phyloP scores from a whole-genome alignment of 1,139 yeast genomes.

The Schwanniomyces etchellsii region DNA sequence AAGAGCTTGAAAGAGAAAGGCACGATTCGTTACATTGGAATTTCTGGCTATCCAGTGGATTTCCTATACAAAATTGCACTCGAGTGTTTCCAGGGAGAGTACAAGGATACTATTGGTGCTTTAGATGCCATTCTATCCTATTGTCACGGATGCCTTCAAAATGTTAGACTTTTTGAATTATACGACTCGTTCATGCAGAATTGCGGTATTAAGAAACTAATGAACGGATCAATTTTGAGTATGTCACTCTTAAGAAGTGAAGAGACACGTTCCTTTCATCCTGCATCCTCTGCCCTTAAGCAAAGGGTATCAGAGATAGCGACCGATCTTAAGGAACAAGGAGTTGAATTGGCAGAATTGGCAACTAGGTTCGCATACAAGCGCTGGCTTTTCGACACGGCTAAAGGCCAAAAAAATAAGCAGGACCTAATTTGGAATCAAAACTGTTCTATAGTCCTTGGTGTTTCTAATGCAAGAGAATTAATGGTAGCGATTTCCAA shows the following conservation, averaged over 20 bases:
- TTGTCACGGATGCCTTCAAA: slow-evolving; percentile 80
- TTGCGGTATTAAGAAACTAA: slow-evolving; percentile 51
- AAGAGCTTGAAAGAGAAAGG: slow-evolving; percentile 60
- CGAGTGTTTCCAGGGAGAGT: slow-evolving; percentile 17
- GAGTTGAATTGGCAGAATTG: slow-evolving; percentile 69
- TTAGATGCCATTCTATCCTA: slow-evolving; percentile 77
- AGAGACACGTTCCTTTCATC: slow-evolving; percentile 73
- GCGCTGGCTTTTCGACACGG: slow-evolving; percentile 43
- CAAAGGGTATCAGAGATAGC: slow-evolving; percentile 53
- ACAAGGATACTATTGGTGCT: slow-evolving; percentile 31
- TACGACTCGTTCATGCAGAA: slow-evolving; percentile 44
- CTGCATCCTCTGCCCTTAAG: slow-evolving; percentile 61
- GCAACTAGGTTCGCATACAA: slow-evolving; percentile 73
- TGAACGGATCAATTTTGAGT: slow-evolving; percentile 81
- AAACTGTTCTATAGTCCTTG: slow-evolving; percentile 63
- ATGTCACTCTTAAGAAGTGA: slow-evolving; percentile 78
- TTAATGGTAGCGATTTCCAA: slow-evolving; percentile 56
- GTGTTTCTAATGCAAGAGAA: slow-evolving; percentile 61
- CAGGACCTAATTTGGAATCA: slow-evolving; percentile 19
- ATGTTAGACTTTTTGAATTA: slow-evolving; percentile 48
- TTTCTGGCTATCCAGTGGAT: slow-evolving; percentile 84
- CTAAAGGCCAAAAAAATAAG: slow-evolving; percentile 5
- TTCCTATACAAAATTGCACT: slow-evolving; percentile 49
- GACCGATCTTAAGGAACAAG: slow-evolving; percentile 30
- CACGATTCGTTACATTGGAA: slow-evolving; percentile 58